Evolutionary conservation across 345 rosid species (phyloP).

Genomic region (Populus pruinosa): DNA sequence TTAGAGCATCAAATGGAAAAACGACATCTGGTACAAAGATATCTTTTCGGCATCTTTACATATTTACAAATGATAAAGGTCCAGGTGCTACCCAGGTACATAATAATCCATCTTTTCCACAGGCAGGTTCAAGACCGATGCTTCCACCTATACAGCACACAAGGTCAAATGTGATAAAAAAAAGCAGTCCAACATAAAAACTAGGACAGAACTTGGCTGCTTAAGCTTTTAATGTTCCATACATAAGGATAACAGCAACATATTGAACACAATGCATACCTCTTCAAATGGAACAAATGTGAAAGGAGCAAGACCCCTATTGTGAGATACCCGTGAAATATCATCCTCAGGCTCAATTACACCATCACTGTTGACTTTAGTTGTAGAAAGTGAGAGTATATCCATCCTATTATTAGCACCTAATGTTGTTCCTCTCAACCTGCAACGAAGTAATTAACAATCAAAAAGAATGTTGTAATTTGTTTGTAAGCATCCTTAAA

Average conservation of each 20-base stretch:
- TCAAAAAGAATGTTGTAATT: no score
- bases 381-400: constrained; percentile 77
- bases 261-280: constrained; percentile 31
- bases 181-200: neutral
- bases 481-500: neutral
- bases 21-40: neutral
- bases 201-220: neutral
- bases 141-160: constrained; percentile 49
- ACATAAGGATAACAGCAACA: neutral
- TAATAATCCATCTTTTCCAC: constrained; percentile 95
- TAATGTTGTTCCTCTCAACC: constrained; percentile 70
- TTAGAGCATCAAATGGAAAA: neutral
- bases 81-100: constrained; percentile 53
- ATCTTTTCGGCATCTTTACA: neutral
- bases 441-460: constrained; percentile 11
- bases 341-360: constrained; percentile 59
- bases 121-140: constrained; percentile 74
- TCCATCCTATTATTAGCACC: constrained; percentile 97
- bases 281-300: constrained; percentile 92
- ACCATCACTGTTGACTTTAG: constrained; percentile 64
- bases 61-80: neutral
- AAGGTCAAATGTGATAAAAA: neutral
- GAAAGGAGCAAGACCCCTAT: constrained; percentile 80
- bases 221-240: neutral
- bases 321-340: constrained; percentile 66